Evolutionary conservation across 768 basidiomycete species (phyloP).

Genomic region (Suillus occidentalis): DNA sequence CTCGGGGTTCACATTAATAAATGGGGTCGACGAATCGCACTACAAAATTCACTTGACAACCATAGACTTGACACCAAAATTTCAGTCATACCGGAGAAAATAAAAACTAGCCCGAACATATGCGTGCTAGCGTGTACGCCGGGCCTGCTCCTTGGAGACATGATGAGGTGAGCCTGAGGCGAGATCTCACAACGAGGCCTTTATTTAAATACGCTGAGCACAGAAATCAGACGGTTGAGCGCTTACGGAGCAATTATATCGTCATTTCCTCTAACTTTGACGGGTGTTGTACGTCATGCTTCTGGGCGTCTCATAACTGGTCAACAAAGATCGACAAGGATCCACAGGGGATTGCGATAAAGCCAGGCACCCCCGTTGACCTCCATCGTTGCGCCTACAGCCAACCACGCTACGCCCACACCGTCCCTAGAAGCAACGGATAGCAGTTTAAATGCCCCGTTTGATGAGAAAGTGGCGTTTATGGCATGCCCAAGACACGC

Average conservation of each 20-base stretch:
- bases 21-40: not conserved
- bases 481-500: slow-evolving; percentile 31
- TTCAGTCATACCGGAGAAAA: not conserved
- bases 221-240: not conserved
- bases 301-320: not conserved
- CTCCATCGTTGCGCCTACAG: not conserved
- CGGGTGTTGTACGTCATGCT: not conserved
- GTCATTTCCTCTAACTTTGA: not conserved
- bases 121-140: not conserved
- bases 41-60: not conserved
- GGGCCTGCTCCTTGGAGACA: not conserved
- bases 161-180: not conserved
- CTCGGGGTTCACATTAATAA: not conserved
- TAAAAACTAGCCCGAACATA: not conserved
- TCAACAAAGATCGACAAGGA: slow-evolving; percentile 1
- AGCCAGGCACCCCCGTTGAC: not conserved
- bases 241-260: slow-evolving; percentile 2
- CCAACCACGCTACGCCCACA: slow-evolving; percentile 4
- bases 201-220: not conserved
- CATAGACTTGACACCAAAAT: not conserved
- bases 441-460: not conserved
- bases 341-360: slow-evolving; percentile 1
- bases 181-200: not conserved
- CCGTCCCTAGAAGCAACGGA: slow-evolving; percentile 3
- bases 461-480: slow-evolving; percentile 9